These are phyloP conservation scores for Rugonectria rugulosa DNA, from an alignment of 2,329 filamentous ascomycete genomes.

Conservation along the genomic window DNA sequence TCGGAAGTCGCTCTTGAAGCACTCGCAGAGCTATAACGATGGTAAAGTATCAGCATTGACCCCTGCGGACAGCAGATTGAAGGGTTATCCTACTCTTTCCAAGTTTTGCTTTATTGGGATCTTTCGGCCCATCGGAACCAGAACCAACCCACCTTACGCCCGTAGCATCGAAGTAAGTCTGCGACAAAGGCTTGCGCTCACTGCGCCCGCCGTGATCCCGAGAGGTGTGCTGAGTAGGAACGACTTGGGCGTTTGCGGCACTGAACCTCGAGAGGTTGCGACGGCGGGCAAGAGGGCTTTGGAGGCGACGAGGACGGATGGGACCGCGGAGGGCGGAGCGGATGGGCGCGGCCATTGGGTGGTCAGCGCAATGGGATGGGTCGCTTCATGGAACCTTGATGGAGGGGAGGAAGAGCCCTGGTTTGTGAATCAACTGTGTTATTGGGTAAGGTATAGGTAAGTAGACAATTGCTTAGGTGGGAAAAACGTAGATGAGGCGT, in stretches of 20 bases:
- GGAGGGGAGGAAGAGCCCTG: constrained; percentile 1
- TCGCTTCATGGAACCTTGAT: constrained; percentile 33
- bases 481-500: neutral
- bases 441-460: neutral
- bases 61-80: neutral
- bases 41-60: constrained; percentile 6
- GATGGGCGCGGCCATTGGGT: constrained; percentile 46
- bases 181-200: constrained; percentile 29
- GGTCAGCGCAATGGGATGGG: constrained; percentile 35
- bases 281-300: constrained; percentile 26
- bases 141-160: constrained; percentile 38
- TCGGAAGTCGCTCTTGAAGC: constrained; percentile 72
- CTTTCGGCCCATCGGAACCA: constrained; percentile 48
- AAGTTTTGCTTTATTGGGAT: constrained; percentile 68
- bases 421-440: neutral
- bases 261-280: constrained; percentile 41
- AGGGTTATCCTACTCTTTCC: constrained; percentile 62
- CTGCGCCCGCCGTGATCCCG: constrained; percentile 12
- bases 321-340: constrained; percentile 39
- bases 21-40: constrained; percentile 65
- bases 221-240: constrained; percentile 6
- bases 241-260: constrained; percentile 42
- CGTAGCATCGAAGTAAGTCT: constrained; percentile 45
- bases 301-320: constrained; percentile 31
- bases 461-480: neutral